phyloP scores from a whole-genome alignment of 2,329 filamentous ascomycete species.

The Chrysoporthe puriensis region DNA sequence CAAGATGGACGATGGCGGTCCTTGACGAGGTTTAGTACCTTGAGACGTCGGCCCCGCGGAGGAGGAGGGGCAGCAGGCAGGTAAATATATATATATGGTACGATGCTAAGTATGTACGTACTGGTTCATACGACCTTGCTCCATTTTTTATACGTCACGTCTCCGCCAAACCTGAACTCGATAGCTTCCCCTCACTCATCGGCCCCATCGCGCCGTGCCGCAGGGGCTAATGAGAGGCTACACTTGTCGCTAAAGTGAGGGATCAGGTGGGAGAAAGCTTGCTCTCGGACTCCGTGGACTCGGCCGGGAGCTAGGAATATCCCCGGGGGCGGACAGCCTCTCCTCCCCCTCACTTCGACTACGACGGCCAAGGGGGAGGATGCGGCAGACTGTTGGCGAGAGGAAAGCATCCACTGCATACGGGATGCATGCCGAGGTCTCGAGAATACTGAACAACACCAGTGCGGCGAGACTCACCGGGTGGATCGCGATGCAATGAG shows the following conservation, averaged over 20 bases:
- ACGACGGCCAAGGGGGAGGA: not conserved
- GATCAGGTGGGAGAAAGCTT: not conserved
- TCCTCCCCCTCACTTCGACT: not conserved
- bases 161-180: too few species aligned
- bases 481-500: constrained; percentile 19
- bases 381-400: not conserved
- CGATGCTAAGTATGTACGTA: not conserved
- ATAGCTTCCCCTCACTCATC: not conserved
- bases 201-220: not conserved
- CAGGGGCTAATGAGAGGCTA: not conserved
- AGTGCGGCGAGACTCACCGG: not conserved
- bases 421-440: not conserved
- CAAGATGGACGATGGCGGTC: too few species aligned
- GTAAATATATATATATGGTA: not conserved
- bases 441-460: not conserved
- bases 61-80: not conserved
- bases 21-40: not conserved
- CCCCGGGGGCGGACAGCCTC: not conserved
- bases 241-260: not conserved
- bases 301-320: not conserved
- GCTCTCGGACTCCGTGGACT: not conserved
- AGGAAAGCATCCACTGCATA: not conserved
- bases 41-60: not conserved
- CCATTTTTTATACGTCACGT: constrained; percentile 3
- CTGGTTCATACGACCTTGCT: not conserved